A percentile compares a stretch with the other conserved stretches of the same genome.
Conservation (phyloP, 2,329 filamentous ascomycete species). For the Diaporthe vaccinii region DNA sequence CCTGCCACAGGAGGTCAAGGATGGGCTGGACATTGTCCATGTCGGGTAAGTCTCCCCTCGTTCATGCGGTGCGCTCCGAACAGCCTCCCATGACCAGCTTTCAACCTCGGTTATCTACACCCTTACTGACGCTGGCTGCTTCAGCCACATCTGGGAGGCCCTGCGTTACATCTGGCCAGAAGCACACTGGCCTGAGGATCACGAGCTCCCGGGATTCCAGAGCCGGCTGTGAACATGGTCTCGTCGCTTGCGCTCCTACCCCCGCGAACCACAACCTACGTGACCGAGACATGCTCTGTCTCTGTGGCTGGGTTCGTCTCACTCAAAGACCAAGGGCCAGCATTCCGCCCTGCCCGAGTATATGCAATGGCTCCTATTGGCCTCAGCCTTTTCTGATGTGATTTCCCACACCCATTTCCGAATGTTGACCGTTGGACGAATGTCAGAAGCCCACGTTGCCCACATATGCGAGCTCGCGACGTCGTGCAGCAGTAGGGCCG, state of each 20-base stretch:
- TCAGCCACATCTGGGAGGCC: constrained; percentile 93
- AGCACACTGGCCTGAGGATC: constrained; percentile 82
- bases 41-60: constrained; percentile 76
- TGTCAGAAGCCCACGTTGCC: constrained; percentile 40
- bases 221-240: constrained; percentile 75
- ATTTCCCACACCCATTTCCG: constrained; percentile 26
- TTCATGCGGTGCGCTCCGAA: constrained; percentile 55
- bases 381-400: not conserved
- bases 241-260: constrained; percentile 31
- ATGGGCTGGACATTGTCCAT: constrained; percentile 88
- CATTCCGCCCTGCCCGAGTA: constrained; percentile 26
- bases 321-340: constrained; percentile 25
- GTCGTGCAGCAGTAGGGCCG: constrained; percentile 40
- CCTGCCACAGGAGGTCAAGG: constrained; percentile 88
- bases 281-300: constrained; percentile 40
- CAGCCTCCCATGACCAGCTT: constrained; percentile 23
- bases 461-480: constrained; percentile 40
- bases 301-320: constrained; percentile 36
- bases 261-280: constrained; percentile 32
- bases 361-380: constrained; percentile 30
- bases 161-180: constrained; percentile 94
- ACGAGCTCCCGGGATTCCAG: constrained; percentile 76
- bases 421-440: constrained; percentile 36
- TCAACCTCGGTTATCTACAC: constrained; percentile 42
- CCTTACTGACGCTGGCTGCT: constrained; percentile 43